phyloP scores from a whole-genome alignment of 768 basidiomycete species.

The Lyophyllum decastes region DNA sequence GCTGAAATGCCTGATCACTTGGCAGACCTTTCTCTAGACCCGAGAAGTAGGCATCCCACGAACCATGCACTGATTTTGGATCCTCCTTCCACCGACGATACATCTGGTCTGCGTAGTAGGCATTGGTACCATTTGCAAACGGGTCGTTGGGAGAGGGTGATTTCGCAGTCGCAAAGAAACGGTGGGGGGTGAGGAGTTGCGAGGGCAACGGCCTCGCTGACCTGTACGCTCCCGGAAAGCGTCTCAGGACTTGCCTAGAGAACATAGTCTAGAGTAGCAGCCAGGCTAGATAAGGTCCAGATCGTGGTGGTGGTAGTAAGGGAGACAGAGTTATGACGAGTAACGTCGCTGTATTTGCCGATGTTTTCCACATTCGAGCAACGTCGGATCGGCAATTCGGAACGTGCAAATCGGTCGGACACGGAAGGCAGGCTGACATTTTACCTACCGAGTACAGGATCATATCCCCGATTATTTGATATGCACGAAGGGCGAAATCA shows the following conservation, averaged over 20 bases:
- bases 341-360: not conserved
- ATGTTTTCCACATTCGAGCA: not conserved
- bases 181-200: constrained; percentile 16
- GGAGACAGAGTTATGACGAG: constrained; percentile 1
- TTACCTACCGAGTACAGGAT: too few relatives aligned
- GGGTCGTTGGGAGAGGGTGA: constrained; percentile 77
- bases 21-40: constrained; percentile 88
- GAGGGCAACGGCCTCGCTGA: constrained; percentile 15
- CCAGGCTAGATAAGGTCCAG: not conserved
- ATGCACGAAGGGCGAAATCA: too few relatives aligned
- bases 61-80: constrained; percentile 87
- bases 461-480: too few relatives aligned
- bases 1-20: constrained; percentile 79
- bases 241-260: constrained; percentile 34
- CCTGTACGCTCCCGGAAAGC: constrained; percentile 26
- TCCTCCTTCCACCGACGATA: constrained; percentile 91
- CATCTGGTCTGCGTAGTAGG: constrained; percentile 97
- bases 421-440: not conserved
- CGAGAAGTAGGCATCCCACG: constrained; percentile 93
- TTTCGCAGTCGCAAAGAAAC: constrained; percentile 45
- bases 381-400: constrained; percentile 6
- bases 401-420: constrained; percentile 1
- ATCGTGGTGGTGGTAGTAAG: constrained; percentile 4
- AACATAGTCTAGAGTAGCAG: constrained; percentile 24
- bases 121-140: constrained; percentile 93